Conservation (phyloP, 2,329 filamentous ascomycete genomes). For the Aureobasidium lini region DNA sequence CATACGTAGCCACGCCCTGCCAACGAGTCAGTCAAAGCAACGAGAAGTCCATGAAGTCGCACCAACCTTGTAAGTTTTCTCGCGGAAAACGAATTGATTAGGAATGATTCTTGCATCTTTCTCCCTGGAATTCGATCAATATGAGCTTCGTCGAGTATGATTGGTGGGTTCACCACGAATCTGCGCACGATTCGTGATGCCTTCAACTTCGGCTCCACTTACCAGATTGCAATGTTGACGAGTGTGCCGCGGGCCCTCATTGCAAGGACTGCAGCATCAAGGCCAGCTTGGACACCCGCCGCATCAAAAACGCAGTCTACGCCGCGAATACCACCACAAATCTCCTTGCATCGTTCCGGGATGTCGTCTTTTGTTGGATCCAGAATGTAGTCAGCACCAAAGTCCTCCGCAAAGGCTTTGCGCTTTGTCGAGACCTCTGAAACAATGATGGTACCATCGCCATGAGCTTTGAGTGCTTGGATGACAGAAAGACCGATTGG, state of each 20-base stretch:
- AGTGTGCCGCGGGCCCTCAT: constrained; percentile 44
- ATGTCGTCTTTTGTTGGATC: constrained; percentile 45
- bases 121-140: constrained; percentile 24
- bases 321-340: constrained; percentile 37
- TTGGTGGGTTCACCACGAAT: neutral
- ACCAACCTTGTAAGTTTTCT: constrained; percentile 41
- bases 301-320: constrained; percentile 47
- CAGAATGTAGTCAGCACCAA: constrained; percentile 46
- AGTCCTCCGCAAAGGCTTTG: constrained; percentile 42
- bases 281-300: constrained; percentile 45
- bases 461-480: constrained; percentile 37
- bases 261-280: constrained; percentile 43
- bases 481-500: constrained; percentile 47
- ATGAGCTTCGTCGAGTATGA: neutral
- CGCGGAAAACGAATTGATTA: constrained; percentile 47
- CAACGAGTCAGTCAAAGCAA: neutral
- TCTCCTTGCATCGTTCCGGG: constrained; percentile 34
- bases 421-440: constrained; percentile 43
- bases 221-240: constrained; percentile 50
- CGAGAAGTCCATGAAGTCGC: too few species aligned
- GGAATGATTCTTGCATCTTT: constrained; percentile 42
- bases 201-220: neutral
- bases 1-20: constrained; percentile 42
- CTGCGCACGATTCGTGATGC: neutral
- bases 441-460: constrained; percentile 45